These are phyloP conservation scores for Scheffersomyces lignosus DNA, from an alignment of 805 yeast genomes.

Conservation along the genomic window DNA sequence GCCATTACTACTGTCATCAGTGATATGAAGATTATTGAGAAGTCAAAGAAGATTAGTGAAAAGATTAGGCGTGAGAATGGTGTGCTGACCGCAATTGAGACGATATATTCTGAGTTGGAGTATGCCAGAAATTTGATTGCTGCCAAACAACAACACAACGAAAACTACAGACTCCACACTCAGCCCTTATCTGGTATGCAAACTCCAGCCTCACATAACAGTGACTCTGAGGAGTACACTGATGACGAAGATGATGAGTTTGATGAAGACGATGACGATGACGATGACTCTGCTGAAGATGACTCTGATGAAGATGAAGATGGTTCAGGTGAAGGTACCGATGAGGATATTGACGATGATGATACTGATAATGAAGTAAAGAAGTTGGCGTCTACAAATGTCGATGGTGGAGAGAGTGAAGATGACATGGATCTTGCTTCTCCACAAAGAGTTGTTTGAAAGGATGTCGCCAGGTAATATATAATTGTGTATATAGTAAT, in stretches of 20 bases:
- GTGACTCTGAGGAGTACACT: constrained; percentile 16
- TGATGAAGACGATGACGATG: constrained; percentile 9
- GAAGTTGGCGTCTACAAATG: not conserved
- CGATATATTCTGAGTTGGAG: constrained; percentile 76
- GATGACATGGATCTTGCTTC: constrained; percentile 2
- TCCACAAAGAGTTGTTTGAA: not conserved
- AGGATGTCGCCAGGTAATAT: too few species aligned
- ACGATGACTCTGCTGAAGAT: constrained; percentile 10
- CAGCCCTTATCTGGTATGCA: constrained; percentile 21
- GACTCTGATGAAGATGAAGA: constrained; percentile 4
- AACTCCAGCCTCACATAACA: constrained; percentile 20
- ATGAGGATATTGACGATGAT: not conserved
- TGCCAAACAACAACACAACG: constrained; percentile 42
- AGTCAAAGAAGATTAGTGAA: constrained; percentile 63
- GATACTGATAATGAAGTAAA: not conserved
- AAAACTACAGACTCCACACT: constrained; percentile 16
- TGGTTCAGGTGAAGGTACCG: not conserved
- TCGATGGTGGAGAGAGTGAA: not conserved
- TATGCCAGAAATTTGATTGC: constrained; percentile 65
- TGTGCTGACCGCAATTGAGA: constrained; percentile 69
- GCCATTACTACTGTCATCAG: constrained; percentile 72
- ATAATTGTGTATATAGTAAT: too few species aligned
- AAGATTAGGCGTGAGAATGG: constrained; percentile 76
- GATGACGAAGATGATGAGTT: constrained; percentile 12
- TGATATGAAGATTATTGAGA: constrained; percentile 63